A percentile compares a stretch with the other conserved stretches of the same genome.
Conservation (phyloP, 306 rosid genomes). For the Cyamopsis tetragonoloba region DNA sequence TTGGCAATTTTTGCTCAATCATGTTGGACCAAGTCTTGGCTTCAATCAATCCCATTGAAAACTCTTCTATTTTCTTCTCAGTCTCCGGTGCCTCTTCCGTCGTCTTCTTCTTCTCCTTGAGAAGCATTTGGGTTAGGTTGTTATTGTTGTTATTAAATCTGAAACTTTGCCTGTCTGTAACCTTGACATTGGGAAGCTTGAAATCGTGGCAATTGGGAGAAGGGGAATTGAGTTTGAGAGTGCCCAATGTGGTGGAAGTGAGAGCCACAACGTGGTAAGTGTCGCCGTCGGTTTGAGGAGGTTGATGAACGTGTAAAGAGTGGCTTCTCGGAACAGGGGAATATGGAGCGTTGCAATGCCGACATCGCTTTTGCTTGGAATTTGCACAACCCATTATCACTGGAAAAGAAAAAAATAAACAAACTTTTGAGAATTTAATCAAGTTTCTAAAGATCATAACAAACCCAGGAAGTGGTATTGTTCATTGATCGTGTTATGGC, state of each 20-base stretch:
- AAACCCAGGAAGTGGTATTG: neutral
- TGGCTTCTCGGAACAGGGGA: constrained; percentile 75
- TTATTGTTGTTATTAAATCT: constrained; percentile 15
- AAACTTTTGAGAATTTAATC: neutral
- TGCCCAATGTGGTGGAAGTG: constrained; percentile 77
- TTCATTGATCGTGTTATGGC: neutral
- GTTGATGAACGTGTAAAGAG: constrained; percentile 83
- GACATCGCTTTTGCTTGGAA: constrained; percentile 74
- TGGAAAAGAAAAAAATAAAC: neutral
- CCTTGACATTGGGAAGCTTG: constrained; percentile 13
- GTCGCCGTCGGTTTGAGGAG: constrained; percentile 51
- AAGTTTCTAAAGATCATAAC: neutral
- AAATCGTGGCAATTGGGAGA: neutral
- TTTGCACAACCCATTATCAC: constrained; percentile 79
- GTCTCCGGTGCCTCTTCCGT: neutral
- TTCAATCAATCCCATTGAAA: constrained; percentile 35
- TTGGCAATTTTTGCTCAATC: constrained; percentile 75
- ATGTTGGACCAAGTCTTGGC: constrained; percentile 89
- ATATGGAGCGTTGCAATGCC: constrained; percentile 58
- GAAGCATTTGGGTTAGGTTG: neutral
- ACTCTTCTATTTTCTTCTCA: constrained; percentile 10
- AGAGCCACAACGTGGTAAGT: constrained; percentile 79
- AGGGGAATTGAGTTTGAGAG: constrained; percentile 47
- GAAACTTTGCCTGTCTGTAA: constrained; percentile 9
- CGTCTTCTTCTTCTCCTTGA: neutral